phyloP scores from a whole-genome alignment of 2,329 filamentous ascomycete species.

The Chalaropsis thielavioides region DNA sequence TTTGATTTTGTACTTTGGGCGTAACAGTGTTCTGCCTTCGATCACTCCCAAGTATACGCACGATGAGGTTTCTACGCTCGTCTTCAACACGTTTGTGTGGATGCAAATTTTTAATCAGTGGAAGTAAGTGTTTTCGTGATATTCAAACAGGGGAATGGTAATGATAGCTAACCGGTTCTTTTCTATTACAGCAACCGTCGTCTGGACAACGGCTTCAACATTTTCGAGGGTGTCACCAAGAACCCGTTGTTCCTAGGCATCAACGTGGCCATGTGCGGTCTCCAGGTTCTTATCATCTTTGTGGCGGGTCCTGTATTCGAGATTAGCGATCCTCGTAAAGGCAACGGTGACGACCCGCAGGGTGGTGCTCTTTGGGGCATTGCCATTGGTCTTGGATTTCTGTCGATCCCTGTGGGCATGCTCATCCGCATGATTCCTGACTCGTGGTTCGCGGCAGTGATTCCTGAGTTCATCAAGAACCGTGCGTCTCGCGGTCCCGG shows the following conservation, averaged over 20 bases:
- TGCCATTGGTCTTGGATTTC: constrained; percentile 64
- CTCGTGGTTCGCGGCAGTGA: constrained; percentile 38
- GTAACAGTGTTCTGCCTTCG: constrained; percentile 17
- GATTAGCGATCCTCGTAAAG: constrained; percentile 30
- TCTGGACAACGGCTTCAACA: constrained; percentile 87
- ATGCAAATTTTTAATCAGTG: constrained; percentile 99
- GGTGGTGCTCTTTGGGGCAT: constrained; percentile 72
- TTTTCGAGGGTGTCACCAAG: constrained; percentile 72
- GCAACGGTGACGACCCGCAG: constrained; percentile 35
- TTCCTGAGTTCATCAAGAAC: constrained; percentile 40
- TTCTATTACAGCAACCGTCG: constrained; percentile 54
- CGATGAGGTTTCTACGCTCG: constrained; percentile 56
- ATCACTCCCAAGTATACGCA: constrained; percentile 12
- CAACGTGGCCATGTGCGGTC: constrained; percentile 73
- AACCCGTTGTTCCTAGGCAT: constrained; percentile 87
- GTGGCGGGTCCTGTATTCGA: constrained; percentile 71
- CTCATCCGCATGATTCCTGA: constrained; percentile 75
- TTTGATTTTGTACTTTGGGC: constrained; percentile 68
- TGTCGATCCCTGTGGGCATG: constrained; percentile 76
- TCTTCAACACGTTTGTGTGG: constrained; percentile 98
- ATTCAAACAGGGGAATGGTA: neutral
- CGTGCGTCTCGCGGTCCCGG: constrained; percentile 34
- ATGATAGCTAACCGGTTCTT: neutral
- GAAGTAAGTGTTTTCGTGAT: constrained; percentile 48
- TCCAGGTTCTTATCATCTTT: constrained; percentile 80